These are phyloP conservation scores for Plasmodium reichenowi DNA, from an alignment of 169 alveolate genomes.

Conservation along the genomic window DNA sequence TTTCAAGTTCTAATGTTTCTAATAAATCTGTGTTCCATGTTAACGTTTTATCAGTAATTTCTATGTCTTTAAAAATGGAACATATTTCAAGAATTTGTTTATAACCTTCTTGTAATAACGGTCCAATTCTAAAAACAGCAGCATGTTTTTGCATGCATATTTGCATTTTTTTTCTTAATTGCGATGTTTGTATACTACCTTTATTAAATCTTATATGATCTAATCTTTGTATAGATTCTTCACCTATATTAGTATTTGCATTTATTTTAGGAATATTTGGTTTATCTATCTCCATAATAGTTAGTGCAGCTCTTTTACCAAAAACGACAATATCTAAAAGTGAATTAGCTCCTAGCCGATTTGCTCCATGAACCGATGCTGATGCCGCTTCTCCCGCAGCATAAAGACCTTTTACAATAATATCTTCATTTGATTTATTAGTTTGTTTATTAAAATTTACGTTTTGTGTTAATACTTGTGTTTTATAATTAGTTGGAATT, in stretches of 20 bases:
- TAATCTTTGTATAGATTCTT: slow-evolving; percentile 50
- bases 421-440: slow-evolving; percentile 82
- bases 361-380: slow-evolving; percentile 99
- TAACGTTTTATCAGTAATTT: slow-evolving; percentile 90
- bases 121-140: slow-evolving; percentile 95
- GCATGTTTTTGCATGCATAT: slow-evolving; percentile 96
- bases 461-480: slow-evolving; percentile 90
- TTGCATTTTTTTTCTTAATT: slow-evolving; percentile 83
- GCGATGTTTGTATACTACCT: slow-evolving; percentile 79
- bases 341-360: slow-evolving; percentile 98
- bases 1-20: slow-evolving; percentile 97
- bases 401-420: slow-evolving; percentile 94
- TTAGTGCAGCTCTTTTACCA: slow-evolving; percentile 97
- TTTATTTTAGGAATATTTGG: slow-evolving; percentile 84
- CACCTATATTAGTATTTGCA: slow-evolving; percentile 57
- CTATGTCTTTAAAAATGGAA: slow-evolving; percentile 89
- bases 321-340: slow-evolving; percentile 96
- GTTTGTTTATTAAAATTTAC: slow-evolving; percentile 32
- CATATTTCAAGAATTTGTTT: slow-evolving; percentile 86
- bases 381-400: slow-evolving; percentile 98
- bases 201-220: slow-evolving; percentile 61
- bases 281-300: slow-evolving; percentile 90
- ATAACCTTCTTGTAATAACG: slow-evolving; percentile 91
- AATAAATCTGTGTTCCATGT: slow-evolving; percentile 97
- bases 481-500: slow-evolving; percentile 97